Conservation (phyloP, 805 yeast genomes). For the Saturnispora quitensis region DNA sequence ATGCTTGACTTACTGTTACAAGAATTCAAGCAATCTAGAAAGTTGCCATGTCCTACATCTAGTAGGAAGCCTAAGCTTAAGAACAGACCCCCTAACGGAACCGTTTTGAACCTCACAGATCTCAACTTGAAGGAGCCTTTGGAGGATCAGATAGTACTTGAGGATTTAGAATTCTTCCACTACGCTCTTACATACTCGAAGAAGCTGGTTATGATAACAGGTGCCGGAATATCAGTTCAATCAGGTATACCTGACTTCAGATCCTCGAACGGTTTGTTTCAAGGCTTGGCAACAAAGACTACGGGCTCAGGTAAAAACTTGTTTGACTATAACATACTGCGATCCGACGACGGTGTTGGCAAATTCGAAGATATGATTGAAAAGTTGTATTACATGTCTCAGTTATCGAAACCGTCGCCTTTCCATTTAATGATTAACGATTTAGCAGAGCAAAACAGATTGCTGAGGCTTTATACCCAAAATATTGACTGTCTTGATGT, state of each 20-base stretch:
- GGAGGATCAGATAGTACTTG: slow-evolving; percentile 28
- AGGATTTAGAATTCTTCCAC: slow-evolving; percentile 40
- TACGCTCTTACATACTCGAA: slow-evolving; percentile 47
- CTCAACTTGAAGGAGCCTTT: slow-evolving; percentile 23
- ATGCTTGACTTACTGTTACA: slow-evolving; percentile 3
- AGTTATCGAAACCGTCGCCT: slow-evolving; percentile 54
- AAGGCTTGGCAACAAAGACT: slow-evolving; percentile 34
- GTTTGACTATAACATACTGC: slow-evolving; percentile 72
- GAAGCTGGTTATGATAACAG: slow-evolving; percentile 59
- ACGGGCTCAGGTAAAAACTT: slow-evolving; percentile 45
- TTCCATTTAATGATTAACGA: slow-evolving; percentile 60
- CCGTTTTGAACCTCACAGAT: slow-evolving; percentile 31
- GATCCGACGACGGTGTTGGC: slow-evolving; percentile 48
- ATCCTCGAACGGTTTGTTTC: slow-evolving; percentile 69
- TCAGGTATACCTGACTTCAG: slow-evolving; percentile 81
- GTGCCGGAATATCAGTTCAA: slow-evolving; percentile 87
- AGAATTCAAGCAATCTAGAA: slow-evolving; percentile 3
- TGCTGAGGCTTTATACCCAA: slow-evolving; percentile 74
- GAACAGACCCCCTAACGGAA: slow-evolving; percentile 39
- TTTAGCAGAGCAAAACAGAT: slow-evolving; percentile 52
- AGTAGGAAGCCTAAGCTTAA: slow-evolving; percentile 37
- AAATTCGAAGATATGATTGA: slow-evolving; percentile 70
- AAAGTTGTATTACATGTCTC: slow-evolving; percentile 46
- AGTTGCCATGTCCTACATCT: slow-evolving; percentile 12
- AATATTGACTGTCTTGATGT: slow-evolving; percentile 78